A percentile compares a stretch with the other conserved stretches of the same genome.
Evolutionary conservation across 2,329 filamentous ascomycete species (phyloP).

Genomic region (Penicillium aurantiogriseum): DNA sequence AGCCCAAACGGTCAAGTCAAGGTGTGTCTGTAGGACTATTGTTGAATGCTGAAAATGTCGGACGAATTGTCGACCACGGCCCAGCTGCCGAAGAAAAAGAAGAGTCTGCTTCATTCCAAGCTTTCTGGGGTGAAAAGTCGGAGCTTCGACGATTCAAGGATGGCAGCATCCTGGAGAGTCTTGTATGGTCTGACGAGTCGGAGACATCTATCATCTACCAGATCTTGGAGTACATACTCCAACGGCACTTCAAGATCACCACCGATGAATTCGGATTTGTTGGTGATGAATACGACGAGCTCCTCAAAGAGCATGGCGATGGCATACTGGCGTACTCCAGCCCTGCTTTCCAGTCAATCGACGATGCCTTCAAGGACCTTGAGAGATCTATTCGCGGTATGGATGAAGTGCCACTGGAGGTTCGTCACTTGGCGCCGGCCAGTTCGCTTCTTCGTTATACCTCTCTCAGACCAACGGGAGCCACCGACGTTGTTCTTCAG

Average conservation of each 20-base stretch:
- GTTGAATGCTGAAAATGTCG: slow-evolving; percentile 69
- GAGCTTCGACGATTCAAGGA: slow-evolving; percentile 94
- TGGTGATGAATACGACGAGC: slow-evolving; percentile 51
- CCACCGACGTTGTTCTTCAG: slow-evolving; percentile 78
- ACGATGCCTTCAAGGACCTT: slow-evolving; percentile 68
- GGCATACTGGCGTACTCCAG: slow-evolving; percentile 44
- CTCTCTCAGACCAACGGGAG: slow-evolving; percentile 46
- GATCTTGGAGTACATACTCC: slow-evolving; percentile 70
- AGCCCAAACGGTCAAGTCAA: slow-evolving; percentile 27
- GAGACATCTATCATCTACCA: slow-evolving; percentile 70
- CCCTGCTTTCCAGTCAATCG: slow-evolving; percentile 63
- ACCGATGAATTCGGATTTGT: slow-evolving; percentile 55
- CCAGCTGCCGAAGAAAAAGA: slow-evolving; percentile 82
- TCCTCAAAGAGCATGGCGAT: slow-evolving; percentile 32
- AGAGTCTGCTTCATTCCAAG: slow-evolving; percentile 75
- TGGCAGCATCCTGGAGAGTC: slow-evolving; percentile 86
- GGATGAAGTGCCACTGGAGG: slow-evolving; percentile 80
- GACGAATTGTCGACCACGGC: slow-evolving; percentile 80
- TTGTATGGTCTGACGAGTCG: slow-evolving; percentile 74
- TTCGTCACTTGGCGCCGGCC: slow-evolving; percentile 74
- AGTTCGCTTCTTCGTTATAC: slow-evolving; percentile 72
- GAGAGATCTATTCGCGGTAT: slow-evolving; percentile 75
- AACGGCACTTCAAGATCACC: slow-evolving; percentile 64
- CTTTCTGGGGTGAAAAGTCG: slow-evolving; percentile 92
- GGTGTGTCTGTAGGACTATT: slow-evolving; percentile 64